These are phyloP conservation scores for Claviceps arundinis DNA, from an alignment of 2,329 filamentous ascomycete species.

Conservation along the genomic window DNA sequence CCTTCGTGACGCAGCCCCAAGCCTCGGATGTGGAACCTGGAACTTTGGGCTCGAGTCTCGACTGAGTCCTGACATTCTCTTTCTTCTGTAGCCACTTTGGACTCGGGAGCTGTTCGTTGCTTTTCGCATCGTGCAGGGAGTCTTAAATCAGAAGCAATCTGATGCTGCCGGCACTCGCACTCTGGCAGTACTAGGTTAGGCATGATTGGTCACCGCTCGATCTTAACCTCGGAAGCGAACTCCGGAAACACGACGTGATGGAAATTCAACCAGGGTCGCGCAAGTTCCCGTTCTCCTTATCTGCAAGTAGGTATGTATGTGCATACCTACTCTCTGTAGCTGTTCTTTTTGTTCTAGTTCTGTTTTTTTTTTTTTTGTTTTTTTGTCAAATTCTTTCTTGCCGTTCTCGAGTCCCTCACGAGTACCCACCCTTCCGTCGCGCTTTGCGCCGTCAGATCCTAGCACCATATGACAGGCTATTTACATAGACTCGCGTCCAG, in stretches of 20 bases:
- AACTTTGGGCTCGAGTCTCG: neutral
- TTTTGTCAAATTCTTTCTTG: too few species aligned
- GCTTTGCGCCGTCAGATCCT: neutral
- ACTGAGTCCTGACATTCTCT: neutral
- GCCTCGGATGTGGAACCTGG: neutral
- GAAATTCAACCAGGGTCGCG: neutral
- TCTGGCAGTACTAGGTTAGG: too few species aligned
- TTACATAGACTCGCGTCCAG: neutral
- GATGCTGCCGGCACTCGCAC: too few species aligned
- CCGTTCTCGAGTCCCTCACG: too few species aligned
- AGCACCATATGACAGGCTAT: neutral
- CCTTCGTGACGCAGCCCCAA: neutral
- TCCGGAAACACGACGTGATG: neutral
- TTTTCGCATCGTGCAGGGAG: neutral
- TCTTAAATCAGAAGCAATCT: neutral
- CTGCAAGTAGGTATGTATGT: neutral
- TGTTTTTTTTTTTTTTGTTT: neutral
- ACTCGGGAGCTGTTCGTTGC: neutral
- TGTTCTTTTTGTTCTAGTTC: neutral
- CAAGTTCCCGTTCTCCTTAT: neutral
- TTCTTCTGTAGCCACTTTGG: neutral
- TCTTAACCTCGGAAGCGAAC: neutral
- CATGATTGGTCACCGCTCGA: too few species aligned
- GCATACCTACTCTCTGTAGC: neutral
- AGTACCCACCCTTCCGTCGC: neutral